phyloP scores from a whole-genome alignment of 1,139 yeast species.

The Diutina pseudorugosa region DNA sequence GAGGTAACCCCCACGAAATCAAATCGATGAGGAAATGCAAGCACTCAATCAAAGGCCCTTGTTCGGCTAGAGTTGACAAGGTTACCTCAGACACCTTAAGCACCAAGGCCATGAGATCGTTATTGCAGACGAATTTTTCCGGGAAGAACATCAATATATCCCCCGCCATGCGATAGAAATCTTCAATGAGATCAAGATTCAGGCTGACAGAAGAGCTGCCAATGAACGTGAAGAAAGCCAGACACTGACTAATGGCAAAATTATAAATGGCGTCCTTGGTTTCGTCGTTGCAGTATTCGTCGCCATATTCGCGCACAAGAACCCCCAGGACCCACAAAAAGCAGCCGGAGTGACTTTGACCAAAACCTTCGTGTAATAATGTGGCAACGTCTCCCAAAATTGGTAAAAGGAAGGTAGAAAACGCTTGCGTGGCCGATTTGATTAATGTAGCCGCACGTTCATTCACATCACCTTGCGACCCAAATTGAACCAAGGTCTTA shows the following conservation, averaged over 20 bases:
- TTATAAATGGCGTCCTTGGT: conserved; percentile 31
- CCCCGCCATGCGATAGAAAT: conserved; percentile 72
- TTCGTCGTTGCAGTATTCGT: conserved; percentile 32
- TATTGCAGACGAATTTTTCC: conserved; percentile 42
- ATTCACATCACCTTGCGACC: conserved; percentile 46
- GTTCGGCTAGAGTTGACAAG: conserved; percentile 44
- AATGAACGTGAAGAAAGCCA: conserved; percentile 23
- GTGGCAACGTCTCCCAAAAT: conserved; percentile 55
- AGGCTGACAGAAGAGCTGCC: conserved; percentile 12
- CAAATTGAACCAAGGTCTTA: conserved; percentile 38
- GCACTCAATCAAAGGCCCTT: conserved; percentile 58
- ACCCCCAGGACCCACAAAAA: conserved; percentile 88
- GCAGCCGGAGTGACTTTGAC: conserved; percentile 61
- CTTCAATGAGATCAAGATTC: conserved; percentile 69
- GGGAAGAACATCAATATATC: conserved; percentile 79
- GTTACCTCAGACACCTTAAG: conserved; percentile 50
- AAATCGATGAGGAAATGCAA: conserved; percentile 71
- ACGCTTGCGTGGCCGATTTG: conserved; percentile 56
- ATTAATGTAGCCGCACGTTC: conserved; percentile 66
- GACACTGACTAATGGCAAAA: conserved; percentile 37
- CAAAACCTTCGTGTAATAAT: conserved; percentile 55
- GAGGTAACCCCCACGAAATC: conserved; percentile 70
- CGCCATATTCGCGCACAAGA: conserved; percentile 66
- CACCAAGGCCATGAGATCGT: conserved; percentile 45
- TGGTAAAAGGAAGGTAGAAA: conserved; percentile 49